Evolutionary conservation across 202 grass and related monocot genomes (phyloP).

Genomic region (Digitaria exilis): DNA sequence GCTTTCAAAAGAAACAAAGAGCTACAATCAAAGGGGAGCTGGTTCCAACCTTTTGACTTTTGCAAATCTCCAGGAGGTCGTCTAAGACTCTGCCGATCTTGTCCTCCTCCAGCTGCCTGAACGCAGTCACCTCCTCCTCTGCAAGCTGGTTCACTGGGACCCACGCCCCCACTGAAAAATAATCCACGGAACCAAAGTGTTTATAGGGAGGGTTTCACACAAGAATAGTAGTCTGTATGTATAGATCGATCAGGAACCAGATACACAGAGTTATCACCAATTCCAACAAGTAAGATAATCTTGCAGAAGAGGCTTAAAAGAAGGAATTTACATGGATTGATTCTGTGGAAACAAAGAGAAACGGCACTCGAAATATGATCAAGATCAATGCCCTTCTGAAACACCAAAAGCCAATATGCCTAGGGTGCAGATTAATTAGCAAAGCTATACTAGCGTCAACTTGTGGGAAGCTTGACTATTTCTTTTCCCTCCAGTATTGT

Average conservation of each 20-base stretch:
- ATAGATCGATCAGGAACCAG: no score
- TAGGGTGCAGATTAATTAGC: not conserved
- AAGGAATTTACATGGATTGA: not conserved
- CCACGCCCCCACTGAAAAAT: constrained; percentile 76
- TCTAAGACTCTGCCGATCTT: constrained; percentile 49
- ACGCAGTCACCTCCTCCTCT: constrained; percentile 62
- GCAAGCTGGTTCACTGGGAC: constrained; percentile 71
- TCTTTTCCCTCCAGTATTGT: not conserved
- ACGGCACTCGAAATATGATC: not conserved
- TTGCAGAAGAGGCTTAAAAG: no score
- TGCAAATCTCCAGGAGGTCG: constrained; percentile 55
- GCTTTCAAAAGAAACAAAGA: not conserved
- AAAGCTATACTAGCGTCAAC: not conserved
- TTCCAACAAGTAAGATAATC: no score
- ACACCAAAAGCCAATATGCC: not conserved
- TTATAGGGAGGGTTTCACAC: no score
- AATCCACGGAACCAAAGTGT: constrained; percentile 21
- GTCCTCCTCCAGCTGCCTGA: constrained; percentile 52
- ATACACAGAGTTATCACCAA: no score
- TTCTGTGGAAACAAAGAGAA: not conserved
- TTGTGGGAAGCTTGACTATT: constrained; percentile 1
- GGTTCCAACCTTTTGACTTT: constrained; percentile 61
- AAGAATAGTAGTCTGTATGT: no score
- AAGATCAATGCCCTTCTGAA: no score
- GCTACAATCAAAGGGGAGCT: not conserved